A percentile compares a stretch with the other conserved stretches of the same genome.
Evolutionary conservation across 2,329 filamentous ascomycete genomes (phyloP).

Genomic region (Monosporascus ibericus): DNA sequence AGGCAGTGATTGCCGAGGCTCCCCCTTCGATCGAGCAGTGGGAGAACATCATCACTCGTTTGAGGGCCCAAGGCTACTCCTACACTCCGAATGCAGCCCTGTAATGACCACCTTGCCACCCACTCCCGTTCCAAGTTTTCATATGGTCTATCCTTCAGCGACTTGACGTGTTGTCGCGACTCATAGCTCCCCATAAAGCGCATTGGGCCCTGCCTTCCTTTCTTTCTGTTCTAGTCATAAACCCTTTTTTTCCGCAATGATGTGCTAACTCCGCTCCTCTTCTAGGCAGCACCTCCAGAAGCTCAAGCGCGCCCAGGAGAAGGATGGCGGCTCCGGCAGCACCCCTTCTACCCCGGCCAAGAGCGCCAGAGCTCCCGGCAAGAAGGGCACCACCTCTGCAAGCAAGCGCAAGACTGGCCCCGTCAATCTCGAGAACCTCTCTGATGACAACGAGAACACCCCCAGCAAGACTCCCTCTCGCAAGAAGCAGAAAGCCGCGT

Average conservation of each 20-base stretch:
- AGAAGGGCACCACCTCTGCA: background rate
- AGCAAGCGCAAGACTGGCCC: background rate
- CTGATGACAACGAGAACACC: background rate
- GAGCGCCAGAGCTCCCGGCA: background rate
- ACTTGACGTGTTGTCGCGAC: background rate
- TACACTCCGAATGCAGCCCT: slow-evolving; percentile 35
- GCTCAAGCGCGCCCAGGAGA: slow-evolving; percentile 27
- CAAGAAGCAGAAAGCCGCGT: too few species aligned
- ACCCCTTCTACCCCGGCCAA: slow-evolving; percentile 38
- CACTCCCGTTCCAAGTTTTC: background rate
- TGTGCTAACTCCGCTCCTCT: slow-evolving; percentile 7
- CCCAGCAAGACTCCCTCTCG: background rate
- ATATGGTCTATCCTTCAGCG: too few species aligned
- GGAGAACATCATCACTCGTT: slow-evolving; percentile 23
- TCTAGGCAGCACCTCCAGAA: slow-evolving; percentile 42
- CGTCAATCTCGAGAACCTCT: background rate
- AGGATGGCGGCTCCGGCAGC: slow-evolving; percentile 43
- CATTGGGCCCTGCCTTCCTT: too few species aligned
- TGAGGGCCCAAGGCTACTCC: slow-evolving; percentile 29
- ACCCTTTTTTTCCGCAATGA: background rate
- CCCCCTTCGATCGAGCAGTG: slow-evolving; percentile 30
- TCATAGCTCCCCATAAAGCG: background rate
- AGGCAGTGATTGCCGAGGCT: slow-evolving; percentile 28
- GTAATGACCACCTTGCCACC: slow-evolving; percentile 21
- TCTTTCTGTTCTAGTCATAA: background rate